Evolutionary conservation across 768 basidiomycete genomes (phyloP).

Genomic region (Macrolepiota fuliginosa): DNA sequence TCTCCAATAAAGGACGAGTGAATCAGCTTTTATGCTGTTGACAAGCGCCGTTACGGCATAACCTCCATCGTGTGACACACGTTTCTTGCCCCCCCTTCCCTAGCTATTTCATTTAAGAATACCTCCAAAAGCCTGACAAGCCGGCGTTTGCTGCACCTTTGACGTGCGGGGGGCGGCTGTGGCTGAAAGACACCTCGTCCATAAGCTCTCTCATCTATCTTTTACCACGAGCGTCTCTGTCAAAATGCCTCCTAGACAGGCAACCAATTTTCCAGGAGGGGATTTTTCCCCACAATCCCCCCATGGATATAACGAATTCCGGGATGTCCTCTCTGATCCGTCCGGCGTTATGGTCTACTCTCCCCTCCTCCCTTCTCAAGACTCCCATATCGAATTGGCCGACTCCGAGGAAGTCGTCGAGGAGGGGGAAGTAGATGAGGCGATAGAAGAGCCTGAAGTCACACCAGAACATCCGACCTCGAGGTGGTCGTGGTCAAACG

Average conservation of each 20-base stretch:
- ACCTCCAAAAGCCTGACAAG: no score
- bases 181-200: no score
- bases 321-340: background rate
- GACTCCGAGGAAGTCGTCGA: slow-evolving; percentile 34
- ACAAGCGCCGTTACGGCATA: background rate
- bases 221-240: no score
- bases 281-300: background rate
- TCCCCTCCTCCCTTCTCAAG: slow-evolving; percentile 58
- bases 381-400: slow-evolving; percentile 71
- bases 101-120: no score
- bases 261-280: background rate
- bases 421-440: slow-evolving; percentile 12
- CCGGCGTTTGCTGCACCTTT: no score
- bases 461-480: background rate
- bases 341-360: slow-evolving; percentile 67
- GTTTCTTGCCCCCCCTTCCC: background rate
- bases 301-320: background rate
- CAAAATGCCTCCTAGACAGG: background rate
- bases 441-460: background rate
- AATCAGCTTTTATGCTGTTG: background rate
- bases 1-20: background rate
- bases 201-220: no score
- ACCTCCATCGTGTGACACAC: background rate
- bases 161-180: no score
- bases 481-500: background rate